These are phyloP conservation scores for Exidia glandulosa DNA, from an alignment of 768 basidiomycete species.

Conservation along the genomic window DNA sequence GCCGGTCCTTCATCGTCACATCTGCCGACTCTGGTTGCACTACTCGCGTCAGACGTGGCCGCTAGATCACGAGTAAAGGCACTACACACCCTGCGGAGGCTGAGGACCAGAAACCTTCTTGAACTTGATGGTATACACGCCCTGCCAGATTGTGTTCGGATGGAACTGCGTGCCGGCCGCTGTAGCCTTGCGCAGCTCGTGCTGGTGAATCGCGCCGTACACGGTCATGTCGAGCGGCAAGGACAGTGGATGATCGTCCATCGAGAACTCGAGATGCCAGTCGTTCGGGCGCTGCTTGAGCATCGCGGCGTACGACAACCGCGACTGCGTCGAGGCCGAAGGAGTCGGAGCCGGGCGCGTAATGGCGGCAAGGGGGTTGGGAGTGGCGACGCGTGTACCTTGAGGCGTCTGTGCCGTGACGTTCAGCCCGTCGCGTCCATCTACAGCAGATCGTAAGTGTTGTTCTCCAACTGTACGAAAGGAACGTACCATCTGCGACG, in stretches of 20 bases:
- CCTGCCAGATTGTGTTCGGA: conserved; percentile 75
- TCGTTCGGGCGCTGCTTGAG: conserved; percentile 67
- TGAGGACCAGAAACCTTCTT: conserved; percentile 83
- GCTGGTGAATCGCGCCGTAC: conserved; percentile 92
- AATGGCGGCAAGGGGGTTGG: conserved; percentile 41
- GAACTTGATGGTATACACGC: conserved; percentile 85
- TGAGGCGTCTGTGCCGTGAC: conserved; percentile 95
- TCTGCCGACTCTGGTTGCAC: conserved; percentile 9
- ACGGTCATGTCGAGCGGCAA: conserved; percentile 88
- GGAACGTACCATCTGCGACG: conserved; percentile 58
- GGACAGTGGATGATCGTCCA: conserved; percentile 85
- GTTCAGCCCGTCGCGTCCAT: conserved; percentile 88
- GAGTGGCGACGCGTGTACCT: conserved; percentile 88
- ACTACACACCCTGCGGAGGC: conserved; percentile 76
- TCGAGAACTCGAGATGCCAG: conserved; percentile 94
- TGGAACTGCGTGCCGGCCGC: conserved; percentile 46
- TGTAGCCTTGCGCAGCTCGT: conserved; percentile 56
- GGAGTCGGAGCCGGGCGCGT: conserved; percentile 20
- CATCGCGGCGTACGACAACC: conserved; percentile 80
- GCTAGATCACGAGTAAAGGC: conserved; percentile 25
- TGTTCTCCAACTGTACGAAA: not conserved
- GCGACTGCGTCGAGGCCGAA: conserved; percentile 13
- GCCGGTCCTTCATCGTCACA: conserved; percentile 29
- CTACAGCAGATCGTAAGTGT: conserved; percentile 23
- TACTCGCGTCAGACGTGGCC: too few species aligned